These are phyloP conservation scores for Sugiyamaella japonica DNA, from an alignment of 1,139 yeast genomes.

Conservation along the genomic window DNA sequence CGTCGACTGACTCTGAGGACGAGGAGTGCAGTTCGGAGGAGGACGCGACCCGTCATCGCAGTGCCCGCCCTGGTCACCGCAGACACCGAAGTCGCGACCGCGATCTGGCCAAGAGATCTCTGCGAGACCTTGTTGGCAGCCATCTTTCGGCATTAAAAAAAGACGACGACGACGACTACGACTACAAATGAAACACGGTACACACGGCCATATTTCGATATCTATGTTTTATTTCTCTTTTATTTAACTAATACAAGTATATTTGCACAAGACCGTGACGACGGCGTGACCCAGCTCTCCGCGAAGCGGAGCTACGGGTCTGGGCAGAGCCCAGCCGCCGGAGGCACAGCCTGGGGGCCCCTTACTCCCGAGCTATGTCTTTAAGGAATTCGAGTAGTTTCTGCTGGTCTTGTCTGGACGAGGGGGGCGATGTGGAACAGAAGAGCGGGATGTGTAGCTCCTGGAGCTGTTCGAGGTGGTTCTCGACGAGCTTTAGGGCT, in stretches of 20 bases:
- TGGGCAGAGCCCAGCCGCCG: background rate
- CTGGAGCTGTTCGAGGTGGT: constrained; percentile 25
- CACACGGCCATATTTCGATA: background rate
- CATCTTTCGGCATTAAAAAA: constrained; percentile 17
- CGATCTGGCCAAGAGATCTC: constrained; percentile 13
- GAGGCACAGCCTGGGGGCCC: background rate
- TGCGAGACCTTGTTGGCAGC: constrained; percentile 14
- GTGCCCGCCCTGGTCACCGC: background rate
- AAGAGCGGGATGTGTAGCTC: constrained; percentile 34
- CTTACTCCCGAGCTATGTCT: constrained; percentile 22
- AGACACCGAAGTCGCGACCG: constrained; percentile 4
- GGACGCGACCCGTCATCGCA: background rate
- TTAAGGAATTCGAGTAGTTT: constrained; percentile 29
- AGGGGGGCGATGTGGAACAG: constrained; percentile 19
- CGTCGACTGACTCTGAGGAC: background rate
- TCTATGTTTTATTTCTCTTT: background rate
- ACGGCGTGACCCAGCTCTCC: background rate
- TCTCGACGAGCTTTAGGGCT: constrained; percentile 22
- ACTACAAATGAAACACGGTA: background rate
- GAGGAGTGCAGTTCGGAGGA: constrained; percentile 10
- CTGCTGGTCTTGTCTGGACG: constrained; percentile 22
- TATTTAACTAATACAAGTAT: background rate
- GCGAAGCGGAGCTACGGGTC: background rate
- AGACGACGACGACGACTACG: background rate
- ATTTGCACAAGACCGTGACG: too few species aligned